phyloP scores from a whole-genome alignment of 2,329 filamentous ascomycete genomes.

The Arachnomyces sp. region DNA sequence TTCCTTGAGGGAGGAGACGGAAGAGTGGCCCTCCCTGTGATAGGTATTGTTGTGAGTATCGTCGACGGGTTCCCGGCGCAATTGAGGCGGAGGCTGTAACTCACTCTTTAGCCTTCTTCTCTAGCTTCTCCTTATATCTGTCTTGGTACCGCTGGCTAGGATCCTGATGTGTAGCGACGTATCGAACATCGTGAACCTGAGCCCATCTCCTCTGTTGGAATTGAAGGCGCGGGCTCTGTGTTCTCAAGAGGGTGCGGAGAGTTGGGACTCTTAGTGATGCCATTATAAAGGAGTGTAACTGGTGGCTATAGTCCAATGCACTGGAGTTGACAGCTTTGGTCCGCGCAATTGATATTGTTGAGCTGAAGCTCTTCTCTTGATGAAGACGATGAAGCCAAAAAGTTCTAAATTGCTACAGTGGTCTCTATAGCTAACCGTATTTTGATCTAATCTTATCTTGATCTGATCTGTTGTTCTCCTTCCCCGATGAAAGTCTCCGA shows the following conservation, averaged over 20 bases:
- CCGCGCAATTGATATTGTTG: no score
- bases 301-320: background rate
- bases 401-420: no score
- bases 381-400: no score
- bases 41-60: background rate
- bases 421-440: no score
- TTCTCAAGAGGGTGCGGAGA: constrained; percentile 40
- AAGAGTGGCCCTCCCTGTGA: constrained; percentile 57
- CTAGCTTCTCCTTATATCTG: constrained; percentile 80
- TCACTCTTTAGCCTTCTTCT: constrained; percentile 65
- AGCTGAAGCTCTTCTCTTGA: no score
- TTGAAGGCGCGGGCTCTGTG: constrained; percentile 21
- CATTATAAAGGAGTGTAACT: constrained; percentile 29
- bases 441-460: no score
- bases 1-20: constrained; percentile 54
- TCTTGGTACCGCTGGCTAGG: constrained; percentile 59
- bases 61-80: background rate
- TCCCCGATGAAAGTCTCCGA: no score
- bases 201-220: constrained; percentile 70
- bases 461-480: no score
- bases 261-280: constrained; percentile 41
- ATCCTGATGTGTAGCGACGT: constrained; percentile 68
- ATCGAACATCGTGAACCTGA: constrained; percentile 84
- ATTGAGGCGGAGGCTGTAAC: constrained; percentile 13
- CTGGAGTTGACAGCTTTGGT: no score